Conservation (phyloP, 2,329 filamentous ascomycete genomes). For the Diaporthe ilicicola region DNA sequence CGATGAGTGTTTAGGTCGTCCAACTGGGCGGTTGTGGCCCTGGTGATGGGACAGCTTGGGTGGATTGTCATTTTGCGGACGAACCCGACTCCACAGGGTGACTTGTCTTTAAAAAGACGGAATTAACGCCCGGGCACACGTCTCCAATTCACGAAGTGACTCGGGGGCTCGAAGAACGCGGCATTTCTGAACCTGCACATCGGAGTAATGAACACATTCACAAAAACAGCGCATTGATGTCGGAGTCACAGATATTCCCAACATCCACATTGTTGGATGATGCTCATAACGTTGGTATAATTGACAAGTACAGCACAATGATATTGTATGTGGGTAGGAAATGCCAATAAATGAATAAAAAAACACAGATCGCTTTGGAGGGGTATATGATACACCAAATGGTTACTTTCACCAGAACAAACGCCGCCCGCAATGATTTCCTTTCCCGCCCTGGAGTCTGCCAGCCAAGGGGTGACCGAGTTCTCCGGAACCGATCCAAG, state of each 20-base stretch:
- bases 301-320: background rate
- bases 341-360: too few relatives aligned
- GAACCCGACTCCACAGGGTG: too few relatives aligned
- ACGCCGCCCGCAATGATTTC: constrained; percentile 41
- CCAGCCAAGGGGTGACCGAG: constrained; percentile 38
- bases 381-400: constrained; percentile 47
- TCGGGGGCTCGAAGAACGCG: too few relatives aligned
- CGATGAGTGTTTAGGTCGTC: background rate
- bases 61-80: too few relatives aligned
- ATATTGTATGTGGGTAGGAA: background rate
- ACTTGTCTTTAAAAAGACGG: too few relatives aligned
- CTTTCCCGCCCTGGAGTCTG: constrained; percentile 37
- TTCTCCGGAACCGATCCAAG: constrained; percentile 9
- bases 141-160: too few relatives aligned
- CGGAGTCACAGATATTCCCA: too few relatives aligned
- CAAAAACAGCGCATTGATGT: background rate
- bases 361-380: constrained; percentile 39
- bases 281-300: background rate
- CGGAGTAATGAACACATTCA: background rate
- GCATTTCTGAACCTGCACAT: background rate
- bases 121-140: too few relatives aligned
- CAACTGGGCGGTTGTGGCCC: background rate
- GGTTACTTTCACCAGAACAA: constrained; percentile 54
- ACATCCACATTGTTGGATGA: background rate
- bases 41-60: too few relatives aligned